Conservation (phyloP, 192 early-diverging fungal genomes). For the Coemansia interrupta region DNA sequence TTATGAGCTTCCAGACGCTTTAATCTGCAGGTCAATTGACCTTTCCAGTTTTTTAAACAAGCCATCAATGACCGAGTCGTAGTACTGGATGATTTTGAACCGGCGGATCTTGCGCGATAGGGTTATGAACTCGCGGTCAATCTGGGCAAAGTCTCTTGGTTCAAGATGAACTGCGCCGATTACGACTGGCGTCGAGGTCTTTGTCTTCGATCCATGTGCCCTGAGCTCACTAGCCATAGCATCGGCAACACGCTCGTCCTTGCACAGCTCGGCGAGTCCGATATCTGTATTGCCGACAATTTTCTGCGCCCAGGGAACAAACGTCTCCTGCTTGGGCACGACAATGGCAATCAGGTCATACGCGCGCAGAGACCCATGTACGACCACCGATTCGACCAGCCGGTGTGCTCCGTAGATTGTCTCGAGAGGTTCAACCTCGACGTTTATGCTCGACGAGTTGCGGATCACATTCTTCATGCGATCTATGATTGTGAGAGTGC, state of each 20-base stretch:
- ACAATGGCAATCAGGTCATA: constrained; percentile 77
- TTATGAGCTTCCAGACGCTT: no score
- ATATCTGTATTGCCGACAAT: constrained; percentile 16
- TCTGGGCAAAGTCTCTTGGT: constrained; percentile 64
- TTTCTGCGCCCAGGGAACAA: constrained; percentile 62
- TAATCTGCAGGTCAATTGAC: no score
- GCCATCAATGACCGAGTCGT: constrained; percentile 48
- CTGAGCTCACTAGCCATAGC: constrained; percentile 58
- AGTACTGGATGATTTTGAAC: constrained; percentile 34
- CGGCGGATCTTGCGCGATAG: constrained; percentile 84
- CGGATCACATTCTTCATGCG: constrained; percentile 75
- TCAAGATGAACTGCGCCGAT: constrained; percentile 67
- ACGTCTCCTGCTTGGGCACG: constrained; percentile 65
- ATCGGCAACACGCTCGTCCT: constrained; percentile 47
- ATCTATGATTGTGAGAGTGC: constrained; percentile 68
- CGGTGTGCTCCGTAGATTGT: constrained; percentile 62
- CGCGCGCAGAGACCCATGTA: constrained; percentile 81
- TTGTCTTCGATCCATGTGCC: constrained; percentile 54
- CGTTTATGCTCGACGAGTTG: constrained; percentile 75
- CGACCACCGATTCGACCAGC: constrained; percentile 20
- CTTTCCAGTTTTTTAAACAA: constrained; percentile 52
- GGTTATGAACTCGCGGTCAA: constrained; percentile 68
- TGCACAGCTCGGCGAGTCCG: constrained; percentile 55
- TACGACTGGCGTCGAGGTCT: constrained; percentile 54
- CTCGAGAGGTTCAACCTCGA: constrained; percentile 87